Percentiles rank a stretch among this genome's conserved stretches.
Evolutionary conservation across 192 early-diverging fungal genomes (phyloP).

Genomic region (Dissophora globulifera): DNA sequence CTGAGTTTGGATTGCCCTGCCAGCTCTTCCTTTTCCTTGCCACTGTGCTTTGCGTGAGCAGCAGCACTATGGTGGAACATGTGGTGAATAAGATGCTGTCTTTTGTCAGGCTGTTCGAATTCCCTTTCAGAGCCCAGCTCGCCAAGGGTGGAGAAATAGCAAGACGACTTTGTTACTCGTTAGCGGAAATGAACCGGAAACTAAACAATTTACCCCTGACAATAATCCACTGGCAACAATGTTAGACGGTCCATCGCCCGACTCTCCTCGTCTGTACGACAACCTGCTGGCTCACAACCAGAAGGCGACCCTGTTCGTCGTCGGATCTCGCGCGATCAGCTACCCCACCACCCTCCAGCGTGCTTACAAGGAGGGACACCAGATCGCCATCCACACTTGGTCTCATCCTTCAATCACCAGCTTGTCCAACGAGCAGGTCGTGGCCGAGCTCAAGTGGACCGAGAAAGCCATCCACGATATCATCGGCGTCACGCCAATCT

Average conservation of each 20-base stretch:
- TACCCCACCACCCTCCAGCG: conserved; percentile 59
- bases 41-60: too few relatives aligned
- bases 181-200: too few relatives aligned
- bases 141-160: too few relatives aligned
- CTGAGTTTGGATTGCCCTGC: too few relatives aligned
- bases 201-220: too few relatives aligned
- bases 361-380: conserved; percentile 61
- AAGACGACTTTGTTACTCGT: too few relatives aligned
- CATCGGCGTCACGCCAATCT: conserved; percentile 60
- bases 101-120: too few relatives aligned
- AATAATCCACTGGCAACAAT: too few relatives aligned
- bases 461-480: conserved; percentile 64
- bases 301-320: conserved; percentile 65
- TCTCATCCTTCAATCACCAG: conserved; percentile 66
- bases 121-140: too few relatives aligned
- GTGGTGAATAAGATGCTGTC: too few relatives aligned
- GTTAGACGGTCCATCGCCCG: conserved; percentile 61
- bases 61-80: too few relatives aligned
- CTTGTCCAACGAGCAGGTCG: conserved; percentile 56
- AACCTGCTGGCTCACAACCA: conserved; percentile 53
- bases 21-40: too few relatives aligned
- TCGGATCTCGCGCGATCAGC: conserved; percentile 59
- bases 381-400: conserved; percentile 67
- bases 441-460: conserved; percentile 76
- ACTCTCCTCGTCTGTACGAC: conserved; percentile 56